Percentiles rank a stretch among this genome's conserved stretches.
Conservation (phyloP, 1,284 basidiomycete species). For the Rhodotorula sp. region DNA sequence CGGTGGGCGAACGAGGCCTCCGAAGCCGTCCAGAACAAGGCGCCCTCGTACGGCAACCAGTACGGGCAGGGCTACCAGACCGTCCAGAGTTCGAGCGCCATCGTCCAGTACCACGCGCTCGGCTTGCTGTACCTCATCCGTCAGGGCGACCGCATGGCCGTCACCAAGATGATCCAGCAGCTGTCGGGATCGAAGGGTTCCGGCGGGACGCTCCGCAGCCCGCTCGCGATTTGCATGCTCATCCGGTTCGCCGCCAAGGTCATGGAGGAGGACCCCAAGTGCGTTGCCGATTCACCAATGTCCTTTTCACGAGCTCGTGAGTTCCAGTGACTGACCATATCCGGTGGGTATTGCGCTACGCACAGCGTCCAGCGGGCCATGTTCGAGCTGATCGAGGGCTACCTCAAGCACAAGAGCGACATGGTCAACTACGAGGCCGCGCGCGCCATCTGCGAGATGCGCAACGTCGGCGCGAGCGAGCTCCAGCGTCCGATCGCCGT, state of each 20-base stretch:
- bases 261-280: slow-evolving; percentile 98
- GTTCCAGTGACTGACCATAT: not conserved
- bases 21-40: slow-evolving; percentile 88
- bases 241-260: slow-evolving; percentile 96
- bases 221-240: slow-evolving; percentile 99
- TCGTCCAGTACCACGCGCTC: slow-evolving; percentile 96
- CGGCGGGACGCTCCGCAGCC: slow-evolving; percentile 81
- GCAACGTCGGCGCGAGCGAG: slow-evolving; percentile 71
- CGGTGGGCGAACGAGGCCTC: slow-evolving; percentile 99
- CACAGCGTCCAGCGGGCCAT: slow-evolving; percentile 82
- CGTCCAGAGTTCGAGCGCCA: slow-evolving; percentile 80
- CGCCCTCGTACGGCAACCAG: slow-evolving; percentile 57
- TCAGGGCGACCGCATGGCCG: slow-evolving; percentile 96
- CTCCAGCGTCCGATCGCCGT: slow-evolving; percentile 85
- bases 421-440: slow-evolving; percentile 99
- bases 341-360: accelerated
- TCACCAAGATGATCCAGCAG: slow-evolving; percentile 99
- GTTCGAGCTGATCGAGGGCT: slow-evolving; percentile 89
- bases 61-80: slow-evolving; percentile 62
- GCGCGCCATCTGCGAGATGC: slow-evolving; percentile 94
- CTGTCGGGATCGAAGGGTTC: slow-evolving; percentile 66
- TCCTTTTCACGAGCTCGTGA: not conserved
- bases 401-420: slow-evolving; percentile 97
- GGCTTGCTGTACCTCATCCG: slow-evolving; percentile 92
- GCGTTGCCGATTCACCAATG: slow-evolving; percentile 47